Conservation (phyloP, 2,329 filamentous ascomycete species). For the Penicillium sp. region DNA sequence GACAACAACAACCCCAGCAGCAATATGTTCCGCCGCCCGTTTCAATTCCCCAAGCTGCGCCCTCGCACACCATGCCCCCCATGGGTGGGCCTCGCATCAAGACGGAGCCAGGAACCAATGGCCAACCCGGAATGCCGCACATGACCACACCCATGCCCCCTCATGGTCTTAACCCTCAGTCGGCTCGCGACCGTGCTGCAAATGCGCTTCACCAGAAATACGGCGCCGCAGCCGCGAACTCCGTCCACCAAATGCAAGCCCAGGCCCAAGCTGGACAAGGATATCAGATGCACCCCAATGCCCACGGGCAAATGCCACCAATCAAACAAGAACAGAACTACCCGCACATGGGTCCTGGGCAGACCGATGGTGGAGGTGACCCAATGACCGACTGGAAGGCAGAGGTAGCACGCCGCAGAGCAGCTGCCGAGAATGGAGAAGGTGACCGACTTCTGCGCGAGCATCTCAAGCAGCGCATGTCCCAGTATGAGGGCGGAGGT, state of each 20-base stretch:
- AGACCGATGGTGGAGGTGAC: conserved; percentile 70
- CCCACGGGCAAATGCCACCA: conserved; percentile 42
- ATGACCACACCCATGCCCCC: conserved; percentile 36
- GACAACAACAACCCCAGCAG: conserved; percentile 31
- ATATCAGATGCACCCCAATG: conserved; percentile 27
- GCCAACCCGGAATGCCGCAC: conserved; percentile 31
- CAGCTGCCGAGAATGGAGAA: conserved; percentile 38
- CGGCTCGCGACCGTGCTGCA: conserved; percentile 56
- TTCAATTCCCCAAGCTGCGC: conserved; percentile 35
- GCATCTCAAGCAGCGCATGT: conserved; percentile 42
- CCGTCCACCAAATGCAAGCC: conserved; percentile 45
- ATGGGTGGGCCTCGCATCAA: conserved; percentile 50
- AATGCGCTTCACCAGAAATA: conserved; percentile 51
- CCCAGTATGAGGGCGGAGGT: conserved; percentile 47
- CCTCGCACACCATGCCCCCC: conserved; percentile 27
- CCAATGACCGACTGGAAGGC: conserved; percentile 54
- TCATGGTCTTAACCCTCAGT: conserved; percentile 42
- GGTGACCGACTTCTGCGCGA: conserved; percentile 43
- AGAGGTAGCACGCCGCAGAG: conserved; percentile 45
- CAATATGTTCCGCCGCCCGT: conserved; percentile 39
- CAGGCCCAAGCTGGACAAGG: conserved; percentile 40
- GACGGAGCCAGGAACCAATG: conserved; percentile 49
- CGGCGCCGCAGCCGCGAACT: conserved; percentile 42
- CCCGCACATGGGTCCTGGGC: conserved; percentile 51
- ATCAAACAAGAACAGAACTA: conserved; percentile 41